Percentiles rank a stretch among this genome's conserved stretches.
phyloP scores from a whole-genome alignment of 352 stramenopile genomes.

The Phytophthora melonis region DNA sequence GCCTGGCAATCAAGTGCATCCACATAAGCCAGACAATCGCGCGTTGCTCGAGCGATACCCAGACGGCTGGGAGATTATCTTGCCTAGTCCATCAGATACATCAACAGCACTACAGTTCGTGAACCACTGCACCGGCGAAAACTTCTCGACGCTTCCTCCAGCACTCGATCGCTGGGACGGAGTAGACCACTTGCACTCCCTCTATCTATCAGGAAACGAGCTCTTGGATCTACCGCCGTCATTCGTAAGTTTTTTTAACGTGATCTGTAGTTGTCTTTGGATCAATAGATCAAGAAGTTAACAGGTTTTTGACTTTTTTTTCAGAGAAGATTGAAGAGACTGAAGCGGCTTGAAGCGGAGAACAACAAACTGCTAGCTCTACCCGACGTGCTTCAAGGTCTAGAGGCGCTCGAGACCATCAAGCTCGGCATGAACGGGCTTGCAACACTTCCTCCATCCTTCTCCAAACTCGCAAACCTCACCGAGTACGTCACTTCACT shows the following conservation, averaged over 20 bases:
- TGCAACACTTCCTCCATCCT: slow-evolving; percentile 54
- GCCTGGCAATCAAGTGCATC: slow-evolving; percentile 9
- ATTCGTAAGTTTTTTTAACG: slow-evolving; percentile 45
- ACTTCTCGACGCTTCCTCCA: slow-evolving; percentile 42
- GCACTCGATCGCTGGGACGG: slow-evolving; percentile 65
- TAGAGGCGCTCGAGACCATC: slow-evolving; percentile 56
- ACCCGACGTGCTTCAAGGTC: slow-evolving; percentile 60
- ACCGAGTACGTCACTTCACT: slow-evolving; percentile 47
- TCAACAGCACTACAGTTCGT: slow-evolving; percentile 59
- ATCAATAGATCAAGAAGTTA: background rate
- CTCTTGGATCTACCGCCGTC: slow-evolving; percentile 68
- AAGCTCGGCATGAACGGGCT: slow-evolving; percentile 72
- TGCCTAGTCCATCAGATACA: slow-evolving; percentile 29
- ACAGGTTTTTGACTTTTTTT: slow-evolving; percentile 13
- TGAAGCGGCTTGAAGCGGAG: slow-evolving; percentile 71
- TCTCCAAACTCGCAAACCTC: slow-evolving; percentile 59
- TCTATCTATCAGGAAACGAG: slow-evolving; percentile 71
- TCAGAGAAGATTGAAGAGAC: slow-evolving; percentile 61
- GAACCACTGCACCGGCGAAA: slow-evolving; percentile 57
- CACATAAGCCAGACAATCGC: slow-evolving; percentile 8
- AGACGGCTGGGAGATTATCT: slow-evolving; percentile 60
- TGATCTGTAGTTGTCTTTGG: slow-evolving; percentile 5
- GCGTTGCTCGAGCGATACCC: slow-evolving; percentile 40
- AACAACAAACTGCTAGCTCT: slow-evolving; percentile 75
- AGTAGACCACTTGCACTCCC: slow-evolving; percentile 49